Conservation (phyloP, 2,329 filamentous ascomycete genomes). For the Exophiala bonariae region DNA sequence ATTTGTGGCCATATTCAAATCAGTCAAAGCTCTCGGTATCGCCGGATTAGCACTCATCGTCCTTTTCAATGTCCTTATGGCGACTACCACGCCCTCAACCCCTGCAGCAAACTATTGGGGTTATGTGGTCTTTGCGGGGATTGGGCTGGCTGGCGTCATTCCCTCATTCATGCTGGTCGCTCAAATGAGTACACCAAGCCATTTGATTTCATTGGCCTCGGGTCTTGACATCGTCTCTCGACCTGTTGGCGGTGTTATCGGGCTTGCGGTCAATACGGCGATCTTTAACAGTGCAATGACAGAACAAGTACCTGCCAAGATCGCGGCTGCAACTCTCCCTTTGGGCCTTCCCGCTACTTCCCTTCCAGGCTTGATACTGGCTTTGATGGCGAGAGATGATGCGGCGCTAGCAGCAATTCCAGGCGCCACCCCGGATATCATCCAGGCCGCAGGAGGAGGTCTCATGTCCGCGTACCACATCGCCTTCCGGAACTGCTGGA, state of each 20-base stretch:
- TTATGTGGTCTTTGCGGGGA: constrained; percentile 8
- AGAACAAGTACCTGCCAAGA: neutral
- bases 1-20: constrained; percentile 1
- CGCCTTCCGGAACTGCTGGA: constrained; percentile 4
- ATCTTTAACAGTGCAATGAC: constrained; percentile 12
- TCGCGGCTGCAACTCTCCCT: constrained; percentile 16
- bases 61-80: constrained; percentile 9
- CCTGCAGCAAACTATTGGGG: constrained; percentile 8
- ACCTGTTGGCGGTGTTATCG: constrained; percentile 10
- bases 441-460: constrained; percentile 7
- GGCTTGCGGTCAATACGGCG: constrained; percentile 13
- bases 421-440: constrained; percentile 14
- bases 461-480: constrained; percentile 3
- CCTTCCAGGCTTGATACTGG: constrained; percentile 8
- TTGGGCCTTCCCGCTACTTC: constrained; percentile 8
- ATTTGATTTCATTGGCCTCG: constrained; percentile 10
- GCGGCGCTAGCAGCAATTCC: neutral
- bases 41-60: constrained; percentile 9
- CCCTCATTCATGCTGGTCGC: constrained; percentile 9
- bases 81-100: neutral
- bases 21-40: constrained; percentile 7
- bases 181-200: constrained; percentile 11
- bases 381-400: constrained; percentile 4
- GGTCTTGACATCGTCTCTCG: constrained; percentile 9
- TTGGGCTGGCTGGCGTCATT: constrained; percentile 10